Conservation (phyloP, 768 basidiomycete genomes). For the Boletellus ananas region DNA sequence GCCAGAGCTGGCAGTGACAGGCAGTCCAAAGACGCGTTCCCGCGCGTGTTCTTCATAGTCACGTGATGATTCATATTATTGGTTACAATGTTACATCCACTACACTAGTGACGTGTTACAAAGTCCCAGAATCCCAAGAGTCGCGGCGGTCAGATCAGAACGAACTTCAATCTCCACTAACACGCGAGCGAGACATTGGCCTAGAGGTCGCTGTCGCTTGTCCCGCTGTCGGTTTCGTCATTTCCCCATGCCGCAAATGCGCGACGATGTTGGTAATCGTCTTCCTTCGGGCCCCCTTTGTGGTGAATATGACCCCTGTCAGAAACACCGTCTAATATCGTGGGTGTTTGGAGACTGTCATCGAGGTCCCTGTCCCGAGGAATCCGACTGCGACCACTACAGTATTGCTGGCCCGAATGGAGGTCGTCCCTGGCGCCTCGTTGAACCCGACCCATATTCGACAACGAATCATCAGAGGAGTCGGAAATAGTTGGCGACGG, state of each 20-base stretch:
- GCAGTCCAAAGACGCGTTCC: slow-evolving; percentile 4
- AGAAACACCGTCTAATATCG: slow-evolving; percentile 36
- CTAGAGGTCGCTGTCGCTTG: slow-evolving; percentile 64
- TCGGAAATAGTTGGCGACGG: slow-evolving; percentile 38
- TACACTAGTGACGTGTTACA: not conserved
- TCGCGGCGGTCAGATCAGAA: not conserved
- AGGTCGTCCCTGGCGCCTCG: slow-evolving; percentile 54
- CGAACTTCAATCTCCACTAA: not conserved
- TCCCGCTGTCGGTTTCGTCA: slow-evolving; percentile 83
- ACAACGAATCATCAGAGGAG: slow-evolving; percentile 36
- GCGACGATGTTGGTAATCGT: slow-evolving; percentile 35
- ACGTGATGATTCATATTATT: not conserved
- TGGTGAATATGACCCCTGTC: slow-evolving; percentile 14
- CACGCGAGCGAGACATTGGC: not conserved
- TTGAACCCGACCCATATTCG: slow-evolving; percentile 36
- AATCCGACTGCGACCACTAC: slow-evolving; percentile 52
- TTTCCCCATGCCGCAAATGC: slow-evolving; percentile 87
- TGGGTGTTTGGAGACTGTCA: slow-evolving; percentile 60
- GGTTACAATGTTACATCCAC: not conserved
- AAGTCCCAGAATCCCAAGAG: not conserved
- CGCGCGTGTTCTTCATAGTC: slow-evolving; percentile 14
- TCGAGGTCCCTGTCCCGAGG: slow-evolving; percentile 59
- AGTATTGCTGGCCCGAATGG: slow-evolving; percentile 33
- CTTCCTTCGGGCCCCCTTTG: slow-evolving; percentile 15
- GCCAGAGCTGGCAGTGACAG: not conserved